Conservation (phyloP, 176 grass and related monocot genomes). For the Cymbopogon citratus region DNA sequence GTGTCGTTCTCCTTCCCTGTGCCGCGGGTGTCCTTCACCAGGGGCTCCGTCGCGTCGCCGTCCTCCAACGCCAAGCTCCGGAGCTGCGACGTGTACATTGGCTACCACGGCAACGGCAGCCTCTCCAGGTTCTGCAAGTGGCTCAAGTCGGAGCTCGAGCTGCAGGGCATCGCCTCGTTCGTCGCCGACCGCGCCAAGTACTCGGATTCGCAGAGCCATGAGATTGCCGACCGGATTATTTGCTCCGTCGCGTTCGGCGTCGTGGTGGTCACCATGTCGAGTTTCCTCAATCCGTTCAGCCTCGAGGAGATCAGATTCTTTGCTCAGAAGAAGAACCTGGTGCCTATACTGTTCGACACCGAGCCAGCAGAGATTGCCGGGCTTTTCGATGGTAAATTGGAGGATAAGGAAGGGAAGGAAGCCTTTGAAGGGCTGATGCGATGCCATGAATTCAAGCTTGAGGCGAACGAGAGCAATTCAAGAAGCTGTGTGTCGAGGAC, state of each 20-base stretch:
- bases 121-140: constrained; percentile 88
- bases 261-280: constrained; percentile 72
- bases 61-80: constrained; percentile 89
- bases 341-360: constrained; percentile 75
- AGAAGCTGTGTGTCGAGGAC: constrained; percentile 73
- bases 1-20: constrained; percentile 94
- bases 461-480: constrained; percentile 81
- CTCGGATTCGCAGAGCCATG: constrained; percentile 81
- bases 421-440: constrained; percentile 79
- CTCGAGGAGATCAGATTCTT: constrained; percentile 95
- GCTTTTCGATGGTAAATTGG: constrained; percentile 65
- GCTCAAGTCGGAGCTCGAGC: constrained; percentile 91
- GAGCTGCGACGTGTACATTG: constrained; percentile 92
- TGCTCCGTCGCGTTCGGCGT: constrained; percentile 77
- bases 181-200: constrained; percentile 82
- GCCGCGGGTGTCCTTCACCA: constrained; percentile 79
- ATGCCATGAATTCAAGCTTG: constrained; percentile 83
- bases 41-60: constrained; percentile 59
- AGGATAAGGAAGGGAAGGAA: constrained; percentile 88
- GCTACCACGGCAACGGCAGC: constrained; percentile 77
- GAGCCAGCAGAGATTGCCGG: constrained; percentile 59
- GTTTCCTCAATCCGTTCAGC: constrained; percentile 81
- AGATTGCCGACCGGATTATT: constrained; percentile 88
- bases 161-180: constrained; percentile 95
- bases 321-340: constrained; percentile 95